Base-by-base conservation (phyloP, 805 yeast genomes). In the Saccharomycopsis guyanensis region DNA sequence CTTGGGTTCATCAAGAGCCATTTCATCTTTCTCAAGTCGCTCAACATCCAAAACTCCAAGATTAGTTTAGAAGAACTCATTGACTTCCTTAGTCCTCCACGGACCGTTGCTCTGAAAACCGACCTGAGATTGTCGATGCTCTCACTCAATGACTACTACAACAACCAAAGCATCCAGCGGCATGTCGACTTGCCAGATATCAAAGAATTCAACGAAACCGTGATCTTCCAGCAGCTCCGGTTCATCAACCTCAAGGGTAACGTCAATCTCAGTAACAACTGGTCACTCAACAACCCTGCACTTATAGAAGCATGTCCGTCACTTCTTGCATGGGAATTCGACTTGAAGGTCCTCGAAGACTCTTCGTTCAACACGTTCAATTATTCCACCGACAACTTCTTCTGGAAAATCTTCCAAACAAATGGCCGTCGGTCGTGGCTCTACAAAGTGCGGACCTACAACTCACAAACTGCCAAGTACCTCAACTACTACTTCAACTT, bases 341-440 rank as follows among this genome's bases (percentile, higher is more conserved):
- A 70, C 53, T 68, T 68, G 55, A 68, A 66, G 51, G 57, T 68
- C 7, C 59, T 72, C 38, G 74, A 67, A 44, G 71, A 71, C 32
- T 57, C 74, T 36, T 66, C 71, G 10, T 42, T 25, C 18, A 38
- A 34, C 12, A 40, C 33, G 18, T 50, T 39, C 49, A 25, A 41
- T 13, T 50, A 43, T 31, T 12, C 16, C 33, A 10, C 29, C 20
- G 7, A 23, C 33, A n/a, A 32, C 12, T 50, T 46, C 23, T 47
- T 50, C 29, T 50, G 53, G 53, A 43, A 47, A 38, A 23, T 50
- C 7, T 50, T 50, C 20, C 46, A 47, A 13, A 47, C 43, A 12
- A 76, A 72, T 53, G 78, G 80, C 3, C 60, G 82, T 49, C 60
- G 82, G 48, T 66, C 75, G 1, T 76, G 82, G 82, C 59, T 76